Percentiles rank a stretch among this genome's conserved stretches.
phyloP scores from a whole-genome alignment of 352 stramenopile species.

The Phytophthora pini region DNA sequence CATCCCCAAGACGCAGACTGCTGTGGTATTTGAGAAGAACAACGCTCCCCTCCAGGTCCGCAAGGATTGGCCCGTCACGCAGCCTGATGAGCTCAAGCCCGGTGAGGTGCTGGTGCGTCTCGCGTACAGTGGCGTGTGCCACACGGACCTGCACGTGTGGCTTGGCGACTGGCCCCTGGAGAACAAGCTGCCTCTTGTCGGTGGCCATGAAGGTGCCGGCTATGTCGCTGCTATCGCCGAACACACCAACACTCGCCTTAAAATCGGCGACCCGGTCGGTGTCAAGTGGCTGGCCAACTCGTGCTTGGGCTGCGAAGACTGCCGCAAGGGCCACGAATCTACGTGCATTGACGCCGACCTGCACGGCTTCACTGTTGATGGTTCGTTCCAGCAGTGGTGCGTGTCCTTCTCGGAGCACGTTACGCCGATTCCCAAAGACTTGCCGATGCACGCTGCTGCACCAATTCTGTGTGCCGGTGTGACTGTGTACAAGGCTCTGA shows the following conservation, averaged over 20 bases:
- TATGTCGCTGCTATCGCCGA: constrained; percentile 52
- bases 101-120: constrained; percentile 57
- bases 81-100: constrained; percentile 44
- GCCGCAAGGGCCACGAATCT: constrained; percentile 51
- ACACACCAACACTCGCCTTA: constrained; percentile 39
- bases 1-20: constrained; percentile 56
- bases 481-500: constrained; percentile 84
- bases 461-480: constrained; percentile 87
- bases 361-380: constrained; percentile 40
- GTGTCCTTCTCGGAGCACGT: constrained; percentile 79
- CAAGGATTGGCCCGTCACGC: constrained; percentile 48
- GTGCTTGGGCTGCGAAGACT: constrained; percentile 54
- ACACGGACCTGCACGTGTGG: constrained; percentile 55
- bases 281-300: constrained; percentile 56
- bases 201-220: constrained; percentile 56
- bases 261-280: constrained; percentile 49
- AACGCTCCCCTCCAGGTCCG: constrained; percentile 48
- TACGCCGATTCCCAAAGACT: constrained; percentile 64
- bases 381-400: constrained; percentile 61
- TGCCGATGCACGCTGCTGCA: constrained; percentile 52
- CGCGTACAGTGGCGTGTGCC: constrained; percentile 52
- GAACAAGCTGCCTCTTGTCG: constrained; percentile 50
- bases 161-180: constrained; percentile 38
- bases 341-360: constrained; percentile 39
- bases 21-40: constrained; percentile 52